Base-by-base conservation (phyloP, 176 grass and related monocot species). In the Juncus inflexus region DNA sequence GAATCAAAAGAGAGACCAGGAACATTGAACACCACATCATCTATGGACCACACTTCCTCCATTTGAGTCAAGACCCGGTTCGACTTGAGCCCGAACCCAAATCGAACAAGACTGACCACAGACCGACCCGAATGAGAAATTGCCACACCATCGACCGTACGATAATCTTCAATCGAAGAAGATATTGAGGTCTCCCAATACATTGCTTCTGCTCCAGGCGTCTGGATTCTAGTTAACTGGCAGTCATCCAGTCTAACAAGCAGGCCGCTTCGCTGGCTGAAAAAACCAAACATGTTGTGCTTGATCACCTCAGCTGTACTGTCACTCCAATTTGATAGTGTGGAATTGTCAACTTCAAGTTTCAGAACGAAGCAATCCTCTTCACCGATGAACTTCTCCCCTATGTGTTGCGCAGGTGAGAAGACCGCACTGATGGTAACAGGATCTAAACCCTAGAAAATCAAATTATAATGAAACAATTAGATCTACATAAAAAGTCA, bases 121-220 rank as follows among this genome's bases (percentile, higher is more conserved):
- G 95, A 94, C 4, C 68, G 79, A 7, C 95, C 95, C 0, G 80
- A 71, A 70, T 99, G 95, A 14, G 95, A 85, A 12, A 94, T 80
- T 9, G 71, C 60, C 3, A 84, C 85, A 66, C 61, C 80, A 70
- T 92, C 94, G 0, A 86, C 95, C 14, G 73, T 50, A 45, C 80
- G 80, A 77, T 99, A 94, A 64, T 99, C 89, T 10, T 69, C 63
- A 0, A 99, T 42, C 60, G 55, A 52, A 2, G 95, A 90, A 3
- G 73, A 58, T 50, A 90, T 94, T 58, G 89, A 84, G 11, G 89
- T 99, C 83, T 99, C 95, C 95, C 95, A 99, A 81, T 90, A 99
- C 86, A 90, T 94, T 39, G 95, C 89, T 9, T 90, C 35, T 5
- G 78, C 85, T 43, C 95, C 95, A 6, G 95, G 94, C 9, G 95